A percentile compares a stretch with the other conserved stretches of the same genome.
Evolutionary conservation across 768 basidiomycete genomes (phyloP).

Genomic region (Tylopilus felleus): DNA sequence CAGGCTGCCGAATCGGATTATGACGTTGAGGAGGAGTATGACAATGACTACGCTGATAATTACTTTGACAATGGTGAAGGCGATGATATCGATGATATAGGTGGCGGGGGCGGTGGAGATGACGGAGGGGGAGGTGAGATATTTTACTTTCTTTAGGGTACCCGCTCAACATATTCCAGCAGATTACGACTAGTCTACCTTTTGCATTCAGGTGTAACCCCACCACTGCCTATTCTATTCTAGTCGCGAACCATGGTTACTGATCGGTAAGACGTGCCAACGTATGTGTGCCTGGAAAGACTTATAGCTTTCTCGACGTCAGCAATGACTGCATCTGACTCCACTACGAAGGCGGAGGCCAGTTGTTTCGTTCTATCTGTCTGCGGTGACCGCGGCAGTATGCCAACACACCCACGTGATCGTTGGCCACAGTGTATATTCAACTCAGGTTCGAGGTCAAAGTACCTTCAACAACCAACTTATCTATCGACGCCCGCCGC

Average conservation of each 20-base stretch:
- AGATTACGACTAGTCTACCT: constrained; percentile 27
- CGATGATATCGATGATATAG: constrained; percentile 76
- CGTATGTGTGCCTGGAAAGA: background rate
- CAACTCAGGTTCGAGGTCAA: background rate
- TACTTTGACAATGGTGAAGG: constrained; percentile 90
- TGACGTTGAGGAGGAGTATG: constrained; percentile 87
- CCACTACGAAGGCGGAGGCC: background rate
- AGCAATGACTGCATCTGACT: background rate
- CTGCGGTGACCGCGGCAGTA: background rate
- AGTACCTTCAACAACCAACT: background rate
- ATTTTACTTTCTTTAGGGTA: background rate
- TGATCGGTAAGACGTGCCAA: background rate
- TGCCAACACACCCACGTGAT: constrained; percentile 23
- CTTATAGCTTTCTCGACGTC: background rate
- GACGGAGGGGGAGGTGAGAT: constrained; percentile 57
- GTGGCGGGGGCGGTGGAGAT: constrained; percentile 63
- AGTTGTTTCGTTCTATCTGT: background rate
- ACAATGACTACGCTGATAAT: constrained; percentile 87
- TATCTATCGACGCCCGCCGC: constrained; percentile 8
- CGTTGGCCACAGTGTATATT: background rate
- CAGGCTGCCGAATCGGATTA: constrained; percentile 70
- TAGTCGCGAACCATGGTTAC: background rate
- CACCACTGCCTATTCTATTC: background rate
- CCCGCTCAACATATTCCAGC: background rate
- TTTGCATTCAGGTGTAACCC: background rate